phyloP scores from a whole-genome alignment of 2,329 filamentous ascomycete genomes.

The Colletotrichum filicis region DNA sequence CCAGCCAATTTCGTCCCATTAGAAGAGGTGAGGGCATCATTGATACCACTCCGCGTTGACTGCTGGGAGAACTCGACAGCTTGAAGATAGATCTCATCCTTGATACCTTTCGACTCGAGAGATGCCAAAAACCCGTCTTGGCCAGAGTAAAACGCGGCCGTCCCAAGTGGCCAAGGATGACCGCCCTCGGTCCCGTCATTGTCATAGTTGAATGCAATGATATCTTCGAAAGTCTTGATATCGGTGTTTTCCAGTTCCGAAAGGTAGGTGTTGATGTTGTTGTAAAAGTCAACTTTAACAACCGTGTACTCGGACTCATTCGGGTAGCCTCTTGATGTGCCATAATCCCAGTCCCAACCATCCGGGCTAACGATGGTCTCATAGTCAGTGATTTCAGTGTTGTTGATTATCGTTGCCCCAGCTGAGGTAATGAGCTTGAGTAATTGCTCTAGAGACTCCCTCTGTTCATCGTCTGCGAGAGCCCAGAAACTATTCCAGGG shows the following conservation, averaged over 20 bases:
- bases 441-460: constrained; percentile 59
- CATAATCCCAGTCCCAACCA: constrained; percentile 82
- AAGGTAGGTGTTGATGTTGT: constrained; percentile 70
- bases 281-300: constrained; percentile 77
- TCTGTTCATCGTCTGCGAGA: constrained; percentile 66
- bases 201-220: constrained; percentile 72
- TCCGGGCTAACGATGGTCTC: constrained; percentile 70
- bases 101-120: constrained; percentile 67
- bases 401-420: constrained; percentile 76
- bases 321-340: constrained; percentile 66
- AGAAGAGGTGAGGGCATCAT: constrained; percentile 68
- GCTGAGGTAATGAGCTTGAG: constrained; percentile 65
- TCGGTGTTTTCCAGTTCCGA: constrained; percentile 70
- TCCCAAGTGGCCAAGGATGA: constrained; percentile 59
- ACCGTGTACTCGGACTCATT: constrained; percentile 81
- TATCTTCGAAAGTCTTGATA: constrained; percentile 69
- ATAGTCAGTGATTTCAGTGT: constrained; percentile 74
- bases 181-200: constrained; percentile 77
- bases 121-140: constrained; percentile 78
- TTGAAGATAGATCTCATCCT: constrained; percentile 74
- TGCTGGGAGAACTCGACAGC: constrained; percentile 71
- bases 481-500: constrained; percentile 80
- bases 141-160: constrained; percentile 75
- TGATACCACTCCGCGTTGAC: constrained; percentile 74
- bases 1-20: constrained; percentile 62